Percentiles rank a stretch among this genome's conserved stretches.
phyloP scores from a whole-genome alignment of 371 early-diverging fungal genomes.

The Circinella minor region DNA sequence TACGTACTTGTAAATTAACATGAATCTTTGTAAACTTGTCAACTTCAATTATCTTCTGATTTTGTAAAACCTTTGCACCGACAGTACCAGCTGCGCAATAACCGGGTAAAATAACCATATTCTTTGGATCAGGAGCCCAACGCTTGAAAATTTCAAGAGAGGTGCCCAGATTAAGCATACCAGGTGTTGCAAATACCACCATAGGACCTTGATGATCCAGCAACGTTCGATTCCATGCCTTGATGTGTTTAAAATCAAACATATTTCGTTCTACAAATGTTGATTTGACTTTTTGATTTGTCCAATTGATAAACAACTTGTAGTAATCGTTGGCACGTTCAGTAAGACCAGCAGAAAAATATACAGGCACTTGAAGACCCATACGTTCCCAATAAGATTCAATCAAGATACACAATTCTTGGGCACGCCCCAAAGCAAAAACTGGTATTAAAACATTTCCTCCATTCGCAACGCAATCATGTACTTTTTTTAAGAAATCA shows the following conservation, averaged over 20 bases:
- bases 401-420: conserved; percentile 94
- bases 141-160: conserved; percentile 87
- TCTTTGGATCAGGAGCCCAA: conserved; percentile 89
- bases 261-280: conserved; percentile 86
- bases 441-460: conserved; percentile 97
- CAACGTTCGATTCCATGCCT: conserved; percentile 76
- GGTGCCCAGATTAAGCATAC: conserved; percentile 89
- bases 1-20: conserved; percentile 93
- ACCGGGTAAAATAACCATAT: conserved; percentile 93
- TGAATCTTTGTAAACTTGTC: conserved; percentile 78
- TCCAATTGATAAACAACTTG: conserved; percentile 94
- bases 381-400: conserved; percentile 97
- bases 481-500: conserved; percentile 91
- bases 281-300: conserved; percentile 91
- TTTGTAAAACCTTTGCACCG: conserved; percentile 94
- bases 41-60: conserved; percentile 82
- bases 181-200: conserved; percentile 97
- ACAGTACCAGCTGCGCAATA: conserved; percentile 96
- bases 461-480: conserved; percentile 83
- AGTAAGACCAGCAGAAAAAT: conserved; percentile 93
- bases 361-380: conserved; percentile 87
- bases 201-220: conserved; percentile 81
- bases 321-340: conserved; percentile 95
- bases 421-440: conserved; percentile 96
- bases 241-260: conserved; percentile 95